A percentile compares a stretch with the other conserved stretches of the same genome.
These are phyloP conservation scores for Stephania yunnanensis DNA, from an alignment of 164 flowering plant genomes.

Conservation along the genomic window DNA sequence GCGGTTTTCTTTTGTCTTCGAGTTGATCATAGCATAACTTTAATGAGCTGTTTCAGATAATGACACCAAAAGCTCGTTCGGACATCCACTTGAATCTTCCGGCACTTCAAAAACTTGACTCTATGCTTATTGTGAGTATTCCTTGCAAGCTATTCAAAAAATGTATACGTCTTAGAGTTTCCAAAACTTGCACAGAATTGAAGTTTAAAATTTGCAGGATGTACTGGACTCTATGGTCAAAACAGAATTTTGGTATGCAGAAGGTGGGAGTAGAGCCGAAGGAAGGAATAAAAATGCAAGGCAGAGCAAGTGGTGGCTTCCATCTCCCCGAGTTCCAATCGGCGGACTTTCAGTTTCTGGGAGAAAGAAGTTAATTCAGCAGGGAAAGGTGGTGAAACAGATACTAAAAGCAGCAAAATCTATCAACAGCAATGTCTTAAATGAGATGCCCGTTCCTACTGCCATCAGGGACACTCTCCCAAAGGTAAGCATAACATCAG, in stretches of 20 bases:
- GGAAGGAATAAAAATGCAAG: slow-evolving; percentile 49
- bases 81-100: slow-evolving; percentile 93
- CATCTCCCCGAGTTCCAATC: slow-evolving; percentile 71
- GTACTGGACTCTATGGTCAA: slow-evolving; percentile 71
- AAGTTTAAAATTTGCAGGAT: slow-evolving; percentile 41
- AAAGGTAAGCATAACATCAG: slow-evolving; percentile 38
- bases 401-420: slow-evolving; percentile 85
- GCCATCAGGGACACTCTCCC: slow-evolving; percentile 58
- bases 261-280: slow-evolving; percentile 82
- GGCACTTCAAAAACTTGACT: slow-evolving; percentile 86
- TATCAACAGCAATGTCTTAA: slow-evolving; percentile 60
- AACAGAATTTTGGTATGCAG: slow-evolving; percentile 90
- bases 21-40: slow-evolving; percentile 1
- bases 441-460: slow-evolving; percentile 70
- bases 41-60: slow-evolving; percentile 49
- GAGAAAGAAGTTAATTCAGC: slow-evolving; percentile 48
- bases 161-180: not conserved
- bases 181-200: not conserved
- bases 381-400: slow-evolving; percentile 67
- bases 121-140: slow-evolving; percentile 84
- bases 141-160: slow-evolving; percentile 12
- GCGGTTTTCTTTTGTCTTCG: not conserved
- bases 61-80: slow-evolving; percentile 89
- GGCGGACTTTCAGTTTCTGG: slow-evolving; percentile 61
- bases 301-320: slow-evolving; percentile 90